Percentiles rank a stretch among this genome's conserved stretches.
Conservation (phyloP, 164 flowering plant species). For the Brasenia schreberi region DNA sequence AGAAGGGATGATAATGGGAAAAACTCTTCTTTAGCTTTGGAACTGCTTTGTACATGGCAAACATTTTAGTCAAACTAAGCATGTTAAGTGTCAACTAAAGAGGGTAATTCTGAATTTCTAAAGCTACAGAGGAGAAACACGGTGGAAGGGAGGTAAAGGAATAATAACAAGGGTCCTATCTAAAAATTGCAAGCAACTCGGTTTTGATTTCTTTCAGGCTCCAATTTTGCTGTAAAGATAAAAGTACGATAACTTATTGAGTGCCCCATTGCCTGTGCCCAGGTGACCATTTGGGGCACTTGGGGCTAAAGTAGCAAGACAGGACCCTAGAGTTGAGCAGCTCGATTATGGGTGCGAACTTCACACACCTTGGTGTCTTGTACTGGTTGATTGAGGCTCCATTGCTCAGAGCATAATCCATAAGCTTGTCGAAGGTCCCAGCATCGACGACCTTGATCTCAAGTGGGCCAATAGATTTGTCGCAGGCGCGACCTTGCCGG, state of each 20-base stretch:
- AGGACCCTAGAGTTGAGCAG: slow-evolving; percentile 62
- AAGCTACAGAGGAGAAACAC: not conserved
- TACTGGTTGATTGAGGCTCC: slow-evolving; percentile 97
- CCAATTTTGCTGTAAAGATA: not conserved
- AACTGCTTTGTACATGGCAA: not conserved
- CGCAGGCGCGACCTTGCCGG: slow-evolving; percentile 70
- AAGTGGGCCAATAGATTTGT: slow-evolving; percentile 81
- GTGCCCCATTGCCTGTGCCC: slow-evolving; percentile 75
- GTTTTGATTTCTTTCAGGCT: not conserved
- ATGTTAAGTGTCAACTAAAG: not conserved
- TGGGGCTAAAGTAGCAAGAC: slow-evolving; percentile 58
- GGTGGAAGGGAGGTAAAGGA: not conserved
- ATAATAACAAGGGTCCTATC: not conserved
- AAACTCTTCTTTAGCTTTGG: not conserved
- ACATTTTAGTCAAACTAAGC: not conserved
- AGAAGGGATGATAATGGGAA: not conserved
- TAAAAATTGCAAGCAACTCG: not conserved
- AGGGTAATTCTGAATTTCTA: not conserved
- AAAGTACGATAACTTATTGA: not conserved
- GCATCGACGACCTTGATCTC: slow-evolving; percentile 76
- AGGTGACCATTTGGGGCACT: slow-evolving; percentile 83
- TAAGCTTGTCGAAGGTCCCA: slow-evolving; percentile 92
- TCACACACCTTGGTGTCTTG: slow-evolving; percentile 90
- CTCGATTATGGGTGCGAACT: slow-evolving; percentile 75
- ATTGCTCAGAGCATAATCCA: slow-evolving; percentile 89